Evolutionary conservation across 106 monocot genomes (phyloP).

Genomic region (Cymbidium sinense): DNA sequence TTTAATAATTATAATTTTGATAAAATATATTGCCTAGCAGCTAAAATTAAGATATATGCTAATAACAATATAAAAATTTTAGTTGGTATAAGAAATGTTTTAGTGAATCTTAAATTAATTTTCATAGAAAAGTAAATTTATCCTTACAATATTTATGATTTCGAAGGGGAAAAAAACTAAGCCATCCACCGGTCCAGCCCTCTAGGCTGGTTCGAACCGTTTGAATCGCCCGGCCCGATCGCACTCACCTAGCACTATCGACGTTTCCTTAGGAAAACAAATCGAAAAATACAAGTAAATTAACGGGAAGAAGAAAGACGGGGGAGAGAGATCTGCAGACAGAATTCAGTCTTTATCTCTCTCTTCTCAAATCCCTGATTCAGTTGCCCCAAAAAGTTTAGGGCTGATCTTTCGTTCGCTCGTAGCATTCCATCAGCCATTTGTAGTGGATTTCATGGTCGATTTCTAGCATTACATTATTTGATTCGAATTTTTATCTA

Average conservation of each 20-base stretch:
- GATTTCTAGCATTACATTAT: not conserved
- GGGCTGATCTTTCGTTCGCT: not conserved
- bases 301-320: not conserved
- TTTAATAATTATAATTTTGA: too few species aligned
- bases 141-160: too few species aligned
- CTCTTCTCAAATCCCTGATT: not conserved
- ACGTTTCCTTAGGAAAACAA: not conserved
- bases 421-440: not conserved
- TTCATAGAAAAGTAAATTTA: too few species aligned
- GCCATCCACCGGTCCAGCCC: too few species aligned
- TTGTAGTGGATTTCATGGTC: not conserved
- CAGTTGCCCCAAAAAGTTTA: not conserved
- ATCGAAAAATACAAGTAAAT: not conserved
- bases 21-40: too few species aligned
- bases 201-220: not conserved
- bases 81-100: too few species aligned
- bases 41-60: too few species aligned
- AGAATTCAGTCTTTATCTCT: not conserved
- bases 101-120: too few species aligned
- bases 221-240: not conserved
- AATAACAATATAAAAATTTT: too few species aligned
- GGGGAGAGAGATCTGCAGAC: conserved; percentile 8
- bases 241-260: not conserved
- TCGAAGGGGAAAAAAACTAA: too few species aligned
- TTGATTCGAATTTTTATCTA: not conserved